Percentiles rank a stretch among this genome's conserved stretches.
Evolutionary conservation across 164 flowering plant genomes (phyloP).

Genomic region (Kingdonia uniflora): DNA sequence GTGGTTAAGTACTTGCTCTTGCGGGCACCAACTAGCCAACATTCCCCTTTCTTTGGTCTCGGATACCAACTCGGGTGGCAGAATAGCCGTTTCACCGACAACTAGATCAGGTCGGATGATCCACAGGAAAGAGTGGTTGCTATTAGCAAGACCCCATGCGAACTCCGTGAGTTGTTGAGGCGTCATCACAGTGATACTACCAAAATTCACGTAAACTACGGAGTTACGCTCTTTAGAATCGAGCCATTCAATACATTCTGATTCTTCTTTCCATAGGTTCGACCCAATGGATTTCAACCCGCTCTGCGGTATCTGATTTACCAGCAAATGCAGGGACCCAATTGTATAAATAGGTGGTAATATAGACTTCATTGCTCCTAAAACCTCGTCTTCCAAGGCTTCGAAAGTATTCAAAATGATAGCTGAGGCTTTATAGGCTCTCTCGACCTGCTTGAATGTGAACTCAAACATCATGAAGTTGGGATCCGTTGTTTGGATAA

Average conservation of each 20-base stretch:
- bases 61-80: neutral
- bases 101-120: slow-evolving; percentile 2
- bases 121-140: neutral
- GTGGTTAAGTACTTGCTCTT: slow-evolving; percentile 2
- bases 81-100: neutral
- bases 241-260: neutral
- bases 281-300: neutral
- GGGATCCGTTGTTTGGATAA: slow-evolving; percentile 1
- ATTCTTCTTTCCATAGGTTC: slow-evolving; percentile 1
- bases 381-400: slow-evolving; percentile 1
- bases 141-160: slow-evolving; percentile 2
- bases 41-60: neutral
- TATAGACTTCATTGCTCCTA: neutral
- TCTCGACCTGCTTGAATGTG: neutral
- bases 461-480: neutral
- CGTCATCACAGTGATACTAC: slow-evolving; percentile 4
- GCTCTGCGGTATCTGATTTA: neutral
- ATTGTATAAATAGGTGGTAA: neutral
- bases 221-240: neutral
- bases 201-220: slow-evolving; percentile 3
- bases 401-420: slow-evolving; percentile 1
- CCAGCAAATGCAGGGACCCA: neutral
- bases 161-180: slow-evolving; percentile 1
- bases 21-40: slow-evolving; percentile 2
- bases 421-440: neutral